Base-by-base conservation (phyloP, 768 basidiomycete species). In the Lentinula sp. region DNA sequence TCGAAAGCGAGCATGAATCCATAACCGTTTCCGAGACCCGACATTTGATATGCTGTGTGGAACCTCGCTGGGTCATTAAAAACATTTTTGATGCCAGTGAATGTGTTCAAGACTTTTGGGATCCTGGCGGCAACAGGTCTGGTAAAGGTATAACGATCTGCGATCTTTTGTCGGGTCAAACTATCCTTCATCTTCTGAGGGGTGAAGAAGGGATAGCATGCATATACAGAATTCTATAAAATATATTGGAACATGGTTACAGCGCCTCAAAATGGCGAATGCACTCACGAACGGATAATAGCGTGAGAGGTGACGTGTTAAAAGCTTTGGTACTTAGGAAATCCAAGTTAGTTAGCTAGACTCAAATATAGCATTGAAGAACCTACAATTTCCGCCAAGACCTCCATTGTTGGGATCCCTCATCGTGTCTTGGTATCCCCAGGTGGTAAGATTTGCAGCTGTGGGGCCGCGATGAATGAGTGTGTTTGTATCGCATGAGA, bases 371-470 rank as follows among this genome's bases (percentile, higher is more conserved):
- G 49, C 21, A 11, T 35, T 13, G 9, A 39, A 58, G 43, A 13
- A 65, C 73, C 28, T 66, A 76, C 76, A 63, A 63, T 75, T 65
- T 2, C 73, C 73, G 39, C 75, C 75, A 28, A 67, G 67, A 32
- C 71, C 73, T 43, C 75, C 76, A 55, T 79, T 78, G 60, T 77
- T 66, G 46, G 71, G 70, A 62, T 81, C 76, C 16, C 76, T 50
- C 21, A 53, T 40, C 3, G 48, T 51, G 46, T 91, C 86, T 60
- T 84, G 76, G 69, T 82, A 91, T 28, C 89, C 91, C 91, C 91
- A 94, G 1, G 84, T 72, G 2, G 92, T 93, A 9, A 90, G 72
- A 69, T 91, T 92, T 66, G 75, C 79, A 9, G 90, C 88, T 90
- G 66, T 6, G 57, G 13, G 15, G 16, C 21, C 28, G 28, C 28